Conservation (phyloP, 495 filamentous ascomycete genomes). For the Annulohypoxylon moriforme region DNA sequence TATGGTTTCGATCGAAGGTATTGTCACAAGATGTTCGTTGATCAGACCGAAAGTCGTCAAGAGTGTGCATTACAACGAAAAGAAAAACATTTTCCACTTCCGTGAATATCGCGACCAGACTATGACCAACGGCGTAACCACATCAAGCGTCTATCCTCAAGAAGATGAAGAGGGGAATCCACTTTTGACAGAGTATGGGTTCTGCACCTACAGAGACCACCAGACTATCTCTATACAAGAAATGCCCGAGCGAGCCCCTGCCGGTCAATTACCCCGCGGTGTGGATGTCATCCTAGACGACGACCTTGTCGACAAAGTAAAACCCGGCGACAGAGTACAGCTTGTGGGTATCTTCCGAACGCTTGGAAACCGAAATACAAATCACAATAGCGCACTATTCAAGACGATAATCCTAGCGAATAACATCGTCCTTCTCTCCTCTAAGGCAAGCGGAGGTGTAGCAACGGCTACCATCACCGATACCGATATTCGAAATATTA, state of each 20-base stretch:
- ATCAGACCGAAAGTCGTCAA: conserved; percentile 97
- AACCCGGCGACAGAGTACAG: conserved; percentile 96
- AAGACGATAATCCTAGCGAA: conserved; percentile 94
- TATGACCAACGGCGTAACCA: conserved; percentile 89
- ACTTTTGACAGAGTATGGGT: conserved; percentile 94
- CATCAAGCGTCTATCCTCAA: conserved; percentile 90
- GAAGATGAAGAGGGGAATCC: conserved; percentile 87
- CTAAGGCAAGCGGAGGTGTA: conserved; percentile 94
- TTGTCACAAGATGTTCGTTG: conserved; percentile 94
- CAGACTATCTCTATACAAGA: conserved; percentile 99
- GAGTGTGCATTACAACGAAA: conserved; percentile 95
- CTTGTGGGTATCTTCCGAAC: conserved; percentile 94
- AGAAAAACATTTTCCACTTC: conserved; percentile 81
- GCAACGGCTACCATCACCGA: conserved; percentile 95
- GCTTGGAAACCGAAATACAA: conserved; percentile 91
- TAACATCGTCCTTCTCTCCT: conserved; percentile 93
- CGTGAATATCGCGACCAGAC: conserved; percentile 95
- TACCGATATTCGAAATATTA: conserved; percentile 97
- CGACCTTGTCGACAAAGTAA: conserved; percentile 93
- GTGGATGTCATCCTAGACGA: conserved; percentile 99
- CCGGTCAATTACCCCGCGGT: conserved; percentile 92
- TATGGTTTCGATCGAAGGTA: conserved; percentile 97
- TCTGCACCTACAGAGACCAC: conserved; percentile 95
- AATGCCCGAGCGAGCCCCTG: conserved; percentile 97
- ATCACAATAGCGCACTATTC: conserved; percentile 87